phyloP scores from a whole-genome alignment of 73 alveolate species.

The Uronychia setigera region DNA sequence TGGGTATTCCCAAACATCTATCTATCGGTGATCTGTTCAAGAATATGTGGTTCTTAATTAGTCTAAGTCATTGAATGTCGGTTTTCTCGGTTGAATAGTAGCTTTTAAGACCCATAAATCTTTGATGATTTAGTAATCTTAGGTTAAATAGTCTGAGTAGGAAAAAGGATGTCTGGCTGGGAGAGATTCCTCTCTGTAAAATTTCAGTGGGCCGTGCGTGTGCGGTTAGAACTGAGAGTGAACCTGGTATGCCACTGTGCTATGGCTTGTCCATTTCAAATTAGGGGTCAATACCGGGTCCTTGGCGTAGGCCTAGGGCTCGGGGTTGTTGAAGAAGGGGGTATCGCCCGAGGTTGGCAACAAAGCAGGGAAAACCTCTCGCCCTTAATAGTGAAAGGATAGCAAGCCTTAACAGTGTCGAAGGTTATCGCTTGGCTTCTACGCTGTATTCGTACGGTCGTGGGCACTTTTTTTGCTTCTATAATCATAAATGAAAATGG shows the following conservation, averaged over 20 bases:
- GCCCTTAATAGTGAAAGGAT: conserved; percentile 77
- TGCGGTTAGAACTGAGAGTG: conserved; percentile 39
- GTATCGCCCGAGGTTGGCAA: conserved; percentile 78
- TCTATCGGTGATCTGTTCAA: too few species aligned
- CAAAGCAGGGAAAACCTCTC: conserved; percentile 82
- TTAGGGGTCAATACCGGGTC: conserved; percentile 74
- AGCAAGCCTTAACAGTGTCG: conserved; percentile 76
- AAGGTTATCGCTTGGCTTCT: conserved; percentile 72
- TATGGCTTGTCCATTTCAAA: conserved; percentile 75
- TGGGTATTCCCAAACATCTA: too few species aligned
- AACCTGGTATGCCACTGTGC: conserved; percentile 77
- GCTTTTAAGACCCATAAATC: conserved; percentile 3
- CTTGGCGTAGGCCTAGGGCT: conserved; percentile 40
- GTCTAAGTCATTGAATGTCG: too few species aligned
- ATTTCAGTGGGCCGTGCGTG: conserved; percentile 8
- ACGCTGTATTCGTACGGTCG: background rate
- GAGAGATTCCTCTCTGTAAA: background rate
- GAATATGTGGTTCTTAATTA: too few species aligned
- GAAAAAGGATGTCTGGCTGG: conserved; percentile 1
- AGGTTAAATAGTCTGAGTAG: background rate
- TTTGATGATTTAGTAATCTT: background rate
- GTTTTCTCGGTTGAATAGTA: too few species aligned
- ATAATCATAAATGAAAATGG: background rate
- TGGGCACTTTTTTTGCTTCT: background rate
- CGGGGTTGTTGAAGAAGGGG: conserved; percentile 76